Evolutionary conservation across 768 basidiomycete species (phyloP).

Genomic region (Fomitopsis pulvina): DNA sequence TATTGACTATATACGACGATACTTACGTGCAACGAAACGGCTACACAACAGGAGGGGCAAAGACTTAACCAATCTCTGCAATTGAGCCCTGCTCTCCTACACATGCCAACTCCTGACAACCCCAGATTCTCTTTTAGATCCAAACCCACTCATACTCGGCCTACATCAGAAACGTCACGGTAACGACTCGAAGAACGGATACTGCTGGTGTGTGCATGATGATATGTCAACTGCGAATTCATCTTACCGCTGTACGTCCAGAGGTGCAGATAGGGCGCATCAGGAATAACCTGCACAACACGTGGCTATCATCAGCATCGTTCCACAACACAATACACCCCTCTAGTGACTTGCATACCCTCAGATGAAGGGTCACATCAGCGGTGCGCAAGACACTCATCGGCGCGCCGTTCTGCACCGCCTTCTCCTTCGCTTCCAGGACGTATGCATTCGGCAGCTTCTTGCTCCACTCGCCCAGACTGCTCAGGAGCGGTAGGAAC

Average conservation of each 20-base stretch:
- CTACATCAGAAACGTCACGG: not conserved
- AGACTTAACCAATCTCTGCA: no score
- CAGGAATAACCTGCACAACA: not conserved
- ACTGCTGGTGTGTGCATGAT: not conserved
- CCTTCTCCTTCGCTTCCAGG: not conserved
- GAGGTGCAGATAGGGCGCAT: not conserved
- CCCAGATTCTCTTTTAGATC: no score
- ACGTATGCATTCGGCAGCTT: not conserved
- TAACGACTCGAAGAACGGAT: not conserved
- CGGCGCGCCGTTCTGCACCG: not conserved
- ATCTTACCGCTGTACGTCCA: constrained; percentile 1
- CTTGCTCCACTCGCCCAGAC: not conserved
- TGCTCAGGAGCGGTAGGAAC: not conserved
- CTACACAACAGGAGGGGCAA: no score
- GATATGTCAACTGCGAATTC: not conserved
- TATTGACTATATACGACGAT: no score
- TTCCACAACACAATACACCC: not conserved
- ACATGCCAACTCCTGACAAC: no score
- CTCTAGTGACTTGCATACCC: not conserved
- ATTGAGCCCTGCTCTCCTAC: no score
- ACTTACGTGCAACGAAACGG: no score
- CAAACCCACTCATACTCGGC: not conserved
- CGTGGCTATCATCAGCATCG: not conserved
- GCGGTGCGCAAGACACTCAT: not conserved
- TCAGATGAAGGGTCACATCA: not conserved